Evolutionary conservation across 1,284 basidiomycete genomes (phyloP).

Genomic region (Pyrrhoderma noxium): DNA sequence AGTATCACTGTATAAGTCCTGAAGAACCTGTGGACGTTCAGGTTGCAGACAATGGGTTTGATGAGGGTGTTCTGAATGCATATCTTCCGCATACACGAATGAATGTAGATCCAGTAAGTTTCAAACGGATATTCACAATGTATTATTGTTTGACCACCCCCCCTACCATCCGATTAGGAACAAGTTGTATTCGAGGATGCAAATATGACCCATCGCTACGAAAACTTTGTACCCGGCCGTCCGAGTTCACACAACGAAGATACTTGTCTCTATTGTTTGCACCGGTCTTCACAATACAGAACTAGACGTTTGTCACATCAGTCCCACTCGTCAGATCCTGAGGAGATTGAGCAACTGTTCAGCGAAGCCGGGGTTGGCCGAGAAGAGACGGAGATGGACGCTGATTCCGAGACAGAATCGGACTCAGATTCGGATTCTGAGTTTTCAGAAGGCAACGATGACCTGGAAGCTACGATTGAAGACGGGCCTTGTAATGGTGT

Average conservation of each 20-base stretch:
- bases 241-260: slow-evolving; percentile 36
- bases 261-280: slow-evolving; percentile 28
- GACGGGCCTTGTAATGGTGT: slow-evolving; percentile 40
- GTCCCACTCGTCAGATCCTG: too few relatives aligned
- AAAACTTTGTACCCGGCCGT: slow-evolving; percentile 30
- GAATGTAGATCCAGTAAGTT: slow-evolving; percentile 11
- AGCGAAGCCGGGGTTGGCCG: slow-evolving; percentile 18
- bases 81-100: slow-evolving; percentile 38
- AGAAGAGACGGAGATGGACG: slow-evolving; percentile 25
- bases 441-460: slow-evolving; percentile 1
- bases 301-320: slow-evolving; percentile 1
- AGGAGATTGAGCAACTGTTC: slow-evolving; percentile 16
- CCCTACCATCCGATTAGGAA: slow-evolving; percentile 17
- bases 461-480: slow-evolving; percentile 21
- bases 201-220: slow-evolving; percentile 25
- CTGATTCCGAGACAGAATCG: too few relatives aligned
- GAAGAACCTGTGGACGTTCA: slow-evolving; percentile 26
- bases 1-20: slow-evolving; percentile 46
- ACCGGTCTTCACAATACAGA: slow-evolving; percentile 18
- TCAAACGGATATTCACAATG: too few relatives aligned
- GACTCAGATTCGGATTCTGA: slow-evolving; percentile 1
- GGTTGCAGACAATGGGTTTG: slow-evolving; percentile 26
- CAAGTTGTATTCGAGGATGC: slow-evolving; percentile 19
- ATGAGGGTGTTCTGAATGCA: slow-evolving; percentile 46
- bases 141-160: too few relatives aligned